These are phyloP conservation scores for Coemansia sp. DNA, from an alignment of 192 early-diverging fungal species.

Conservation along the genomic window DNA sequence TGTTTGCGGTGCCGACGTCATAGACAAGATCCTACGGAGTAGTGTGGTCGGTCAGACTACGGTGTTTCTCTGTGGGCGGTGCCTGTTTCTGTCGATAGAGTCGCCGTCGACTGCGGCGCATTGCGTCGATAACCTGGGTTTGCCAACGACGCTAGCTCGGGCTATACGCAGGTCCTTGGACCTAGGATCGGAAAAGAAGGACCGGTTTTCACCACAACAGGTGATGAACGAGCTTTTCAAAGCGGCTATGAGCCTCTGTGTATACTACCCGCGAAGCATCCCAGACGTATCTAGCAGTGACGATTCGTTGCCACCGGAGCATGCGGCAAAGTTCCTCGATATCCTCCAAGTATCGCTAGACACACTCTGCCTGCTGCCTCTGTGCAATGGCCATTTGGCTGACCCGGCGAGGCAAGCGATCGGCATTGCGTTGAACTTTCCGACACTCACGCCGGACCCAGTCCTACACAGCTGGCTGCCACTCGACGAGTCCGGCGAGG, in stretches of 20 bases:
- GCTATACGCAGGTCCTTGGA: conserved; percentile 3
- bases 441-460: conserved; percentile 13
- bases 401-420: conserved; percentile 34
- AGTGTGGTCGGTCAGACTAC: background rate
- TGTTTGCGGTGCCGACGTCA: background rate
- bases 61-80: conserved; percentile 39
- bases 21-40: background rate
- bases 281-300: background rate
- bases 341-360: conserved; percentile 23
- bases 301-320: conserved; percentile 26
- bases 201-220: conserved; percentile 26
- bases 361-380: conserved; percentile 2
- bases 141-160: conserved; percentile 21
- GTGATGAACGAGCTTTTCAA: conserved; percentile 41
- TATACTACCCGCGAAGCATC: conserved; percentile 13
- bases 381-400: conserved; percentile 15
- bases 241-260: conserved; percentile 38
- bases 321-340: conserved; percentile 15
- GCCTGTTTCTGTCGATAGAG: conserved; percentile 24
- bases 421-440: conserved; percentile 37
- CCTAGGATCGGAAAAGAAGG: background rate
- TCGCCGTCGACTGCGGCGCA: conserved; percentile 7
- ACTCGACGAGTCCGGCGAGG: background rate
- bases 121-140: conserved; percentile 16
- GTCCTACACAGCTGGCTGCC: conserved; percentile 34